phyloP scores from a whole-genome alignment of 176 grass and related monocot species.

The Eremochloa ophiuroides region DNA sequence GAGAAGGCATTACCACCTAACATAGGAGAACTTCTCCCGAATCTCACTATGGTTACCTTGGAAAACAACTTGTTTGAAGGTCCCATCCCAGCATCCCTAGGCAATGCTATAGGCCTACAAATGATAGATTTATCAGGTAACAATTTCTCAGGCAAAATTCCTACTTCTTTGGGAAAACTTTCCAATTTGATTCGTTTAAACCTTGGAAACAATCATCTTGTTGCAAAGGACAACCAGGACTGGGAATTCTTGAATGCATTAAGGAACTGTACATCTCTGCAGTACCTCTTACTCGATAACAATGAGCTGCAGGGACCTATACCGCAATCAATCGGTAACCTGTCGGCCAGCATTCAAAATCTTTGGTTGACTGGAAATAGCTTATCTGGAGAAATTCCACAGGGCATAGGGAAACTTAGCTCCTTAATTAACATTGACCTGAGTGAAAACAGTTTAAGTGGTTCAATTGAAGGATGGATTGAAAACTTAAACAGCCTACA shows the following conservation, averaged over 20 bases:
- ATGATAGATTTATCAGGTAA: slow-evolving; percentile 2
- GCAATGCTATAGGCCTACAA: not conserved
- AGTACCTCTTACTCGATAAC: not conserved
- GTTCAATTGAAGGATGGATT: slow-evolving; percentile 30
- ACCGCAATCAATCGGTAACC: not conserved
- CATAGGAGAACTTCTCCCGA: slow-evolving; percentile 20
- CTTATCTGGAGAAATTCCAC: slow-evolving; percentile 8
- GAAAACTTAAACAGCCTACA: slow-evolving; percentile 3
- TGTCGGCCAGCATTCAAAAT: not conserved
- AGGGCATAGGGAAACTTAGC: slow-evolving; percentile 1
- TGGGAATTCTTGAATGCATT: slow-evolving; percentile 36
- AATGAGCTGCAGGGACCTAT: slow-evolving; percentile 22
- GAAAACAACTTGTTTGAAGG: not conserved
- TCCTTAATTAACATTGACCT: not conserved
- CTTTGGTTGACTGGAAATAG: not conserved
- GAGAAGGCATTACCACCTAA: not conserved
- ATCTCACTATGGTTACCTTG: not conserved
- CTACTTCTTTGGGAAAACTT: slow-evolving; percentile 18
- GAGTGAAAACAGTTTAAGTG: slow-evolving; percentile 27
- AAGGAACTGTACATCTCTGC: not conserved
- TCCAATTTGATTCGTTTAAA: not conserved
- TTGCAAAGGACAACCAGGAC: not conserved
- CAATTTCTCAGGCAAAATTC: slow-evolving; percentile 8
- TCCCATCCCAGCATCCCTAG: slow-evolving; percentile 31
- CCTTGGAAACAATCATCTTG: not conserved